Percentiles rank a stretch among this genome's conserved stretches.
phyloP scores from a whole-genome alignment of 345 rosid species.

The Pistacia vera region DNA sequence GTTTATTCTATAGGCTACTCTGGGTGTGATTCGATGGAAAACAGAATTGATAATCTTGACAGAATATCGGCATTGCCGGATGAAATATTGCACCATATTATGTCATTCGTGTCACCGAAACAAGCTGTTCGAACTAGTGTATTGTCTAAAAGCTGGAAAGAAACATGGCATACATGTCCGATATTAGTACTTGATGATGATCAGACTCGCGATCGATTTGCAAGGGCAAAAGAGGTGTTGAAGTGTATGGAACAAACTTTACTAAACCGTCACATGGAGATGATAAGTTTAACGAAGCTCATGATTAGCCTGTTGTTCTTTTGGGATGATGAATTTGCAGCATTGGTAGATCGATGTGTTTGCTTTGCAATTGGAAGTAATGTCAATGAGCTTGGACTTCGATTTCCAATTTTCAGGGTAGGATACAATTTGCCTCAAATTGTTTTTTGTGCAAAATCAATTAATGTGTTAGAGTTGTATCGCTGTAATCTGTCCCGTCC shows the following conservation, averaged over 20 bases:
- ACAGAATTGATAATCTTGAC: not conserved
- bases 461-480: too few species aligned
- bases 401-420: too few species aligned
- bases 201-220: not conserved
- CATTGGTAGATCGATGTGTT: not conserved
- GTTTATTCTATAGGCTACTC: not conserved
- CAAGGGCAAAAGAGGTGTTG: not conserved
- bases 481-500: too few species aligned
- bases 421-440: not conserved
- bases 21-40: too few species aligned
- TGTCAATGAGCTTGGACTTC: not conserved
- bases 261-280: not conserved
- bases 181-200: not conserved
- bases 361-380: not conserved
- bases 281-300: not conserved
- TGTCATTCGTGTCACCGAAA: not conserved
- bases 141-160: conserved; percentile 7
- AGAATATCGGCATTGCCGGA: conserved; percentile 7
- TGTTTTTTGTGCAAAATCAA: not conserved
- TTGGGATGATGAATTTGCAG: too few species aligned
- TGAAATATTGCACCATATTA: conserved; percentile 3
- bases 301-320: too few species aligned
- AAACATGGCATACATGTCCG: not conserved
- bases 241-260: not conserved
- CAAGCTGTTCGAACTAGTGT: not conserved